Base-by-base conservation (phyloP, 2,329 filamentous ascomycete genomes). In the Bertia moriformis region DNA sequence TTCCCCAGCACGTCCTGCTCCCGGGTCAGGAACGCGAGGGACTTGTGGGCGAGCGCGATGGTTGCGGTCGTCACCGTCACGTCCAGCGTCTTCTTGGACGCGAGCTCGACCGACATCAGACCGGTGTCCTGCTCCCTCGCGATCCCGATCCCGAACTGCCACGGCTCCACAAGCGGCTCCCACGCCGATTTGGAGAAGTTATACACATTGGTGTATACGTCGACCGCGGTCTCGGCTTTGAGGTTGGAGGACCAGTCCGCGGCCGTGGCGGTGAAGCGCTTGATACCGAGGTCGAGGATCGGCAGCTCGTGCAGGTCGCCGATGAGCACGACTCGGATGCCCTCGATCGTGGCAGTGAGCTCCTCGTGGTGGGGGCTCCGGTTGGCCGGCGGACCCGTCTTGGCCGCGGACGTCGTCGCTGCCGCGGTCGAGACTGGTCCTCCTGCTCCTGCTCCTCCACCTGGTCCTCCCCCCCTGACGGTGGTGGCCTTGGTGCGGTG, bases 111-210 rank as follows among this genome's bases (percentile, higher is more conserved):
- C 0, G 85, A 83, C 43, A 95, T 63, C 39, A 83, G 67, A 27
- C 89, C 83, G 0, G 80, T 83, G 30, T 74, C 71, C 19, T 77
- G 69, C 42, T 91, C 79, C 49, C 80, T 88, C 1, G 83, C 78
- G 55, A 96, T 75, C 44, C 93, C 85, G 47, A 98, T 77, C 2
- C 87, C 87, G 14, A 96, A 68, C 47, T 89, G 78, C 91, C 91
- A 98, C 4, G 93, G 91, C 55, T 98, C 91, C 18, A 98, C 76
- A 22, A 98, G 62, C 3, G 91, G 91, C 56, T 98, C 91, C 91
- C 91, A 98, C 3, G 87, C 86, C 0, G 91, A 98, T 56, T 98
- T 98, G 13, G 91, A 91, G 60, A 98, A 98, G 59, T 98, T 98
- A 67, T 94, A 98, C 18, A 96, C 82, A 51, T 96, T 98, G 49